Conservation (phyloP, 176 grass and related monocot genomes). For the Melocanna baccifera region DNA sequence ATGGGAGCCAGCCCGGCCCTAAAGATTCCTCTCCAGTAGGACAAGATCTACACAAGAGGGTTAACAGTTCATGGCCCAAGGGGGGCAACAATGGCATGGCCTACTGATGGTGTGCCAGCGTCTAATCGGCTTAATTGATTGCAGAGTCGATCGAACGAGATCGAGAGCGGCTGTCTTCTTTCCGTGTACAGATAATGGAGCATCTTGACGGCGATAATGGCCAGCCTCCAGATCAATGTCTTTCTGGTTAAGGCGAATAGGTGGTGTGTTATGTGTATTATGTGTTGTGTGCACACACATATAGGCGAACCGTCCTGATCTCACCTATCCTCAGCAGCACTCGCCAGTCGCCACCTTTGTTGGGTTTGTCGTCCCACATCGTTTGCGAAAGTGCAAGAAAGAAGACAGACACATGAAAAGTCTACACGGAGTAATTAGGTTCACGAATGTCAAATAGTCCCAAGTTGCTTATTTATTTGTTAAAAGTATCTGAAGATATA, state of each 20-base stretch:
- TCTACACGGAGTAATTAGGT: background rate
- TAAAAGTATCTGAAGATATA: background rate
- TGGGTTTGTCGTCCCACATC: background rate
- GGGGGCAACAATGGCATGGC: background rate
- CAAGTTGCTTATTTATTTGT: background rate
- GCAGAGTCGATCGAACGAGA: background rate
- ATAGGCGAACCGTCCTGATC: background rate
- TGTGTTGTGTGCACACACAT: background rate
- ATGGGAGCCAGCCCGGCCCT: conserved; percentile 31
- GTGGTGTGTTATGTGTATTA: background rate
- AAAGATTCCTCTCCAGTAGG: conserved; percentile 32
- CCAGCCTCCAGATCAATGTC: background rate
- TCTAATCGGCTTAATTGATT: background rate
- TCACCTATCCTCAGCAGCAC: background rate
- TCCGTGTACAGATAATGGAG: background rate
- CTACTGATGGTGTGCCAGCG: background rate
- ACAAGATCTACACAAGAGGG: conserved; percentile 27
- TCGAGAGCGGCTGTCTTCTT: background rate
- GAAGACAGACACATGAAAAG: background rate
- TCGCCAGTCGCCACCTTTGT: background rate
- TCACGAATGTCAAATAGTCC: background rate
- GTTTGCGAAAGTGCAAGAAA: background rate
- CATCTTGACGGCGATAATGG: background rate
- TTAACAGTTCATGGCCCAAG: background rate
- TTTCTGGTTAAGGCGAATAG: background rate